Conservation (phyloP, 805 yeast species). For the Hanseniaspora vineae region DNA sequence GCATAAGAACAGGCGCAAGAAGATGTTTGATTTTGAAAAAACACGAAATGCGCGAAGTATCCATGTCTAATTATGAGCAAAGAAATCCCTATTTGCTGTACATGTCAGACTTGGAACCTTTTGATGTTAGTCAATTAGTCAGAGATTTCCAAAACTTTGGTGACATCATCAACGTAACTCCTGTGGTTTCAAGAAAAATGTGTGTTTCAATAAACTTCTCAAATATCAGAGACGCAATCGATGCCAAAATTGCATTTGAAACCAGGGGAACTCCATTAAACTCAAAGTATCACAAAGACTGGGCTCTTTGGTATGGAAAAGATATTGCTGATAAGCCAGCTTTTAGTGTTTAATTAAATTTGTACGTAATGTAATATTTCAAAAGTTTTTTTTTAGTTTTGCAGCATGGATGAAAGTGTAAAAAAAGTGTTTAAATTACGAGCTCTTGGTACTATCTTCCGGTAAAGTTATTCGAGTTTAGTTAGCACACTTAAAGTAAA, state of each 20-base stretch:
- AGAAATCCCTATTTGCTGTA: constrained; percentile 6
- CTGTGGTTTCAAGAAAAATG: constrained; percentile 53
- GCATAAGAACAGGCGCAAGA: constrained; percentile 34
- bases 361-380: no score
- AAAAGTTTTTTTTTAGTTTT: neutral
- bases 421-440: neutral
- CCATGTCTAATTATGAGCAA: neutral
- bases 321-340: constrained; percentile 55
- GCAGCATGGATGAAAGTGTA: neutral
- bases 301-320: constrained; percentile 55
- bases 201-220: constrained; percentile 48
- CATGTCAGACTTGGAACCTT: constrained; percentile 33
- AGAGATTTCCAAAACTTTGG: constrained; percentile 47
- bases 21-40: constrained; percentile 41
- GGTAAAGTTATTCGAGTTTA: no score
- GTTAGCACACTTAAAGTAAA: no score
- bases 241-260: constrained; percentile 38
- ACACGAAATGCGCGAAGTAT: constrained; percentile 12
- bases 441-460: no score
- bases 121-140: constrained; percentile 32
- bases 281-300: constrained; percentile 34
- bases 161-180: constrained; percentile 43
- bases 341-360: neutral
- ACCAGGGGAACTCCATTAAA: constrained; percentile 24
- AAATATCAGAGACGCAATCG: constrained; percentile 46